Evolutionary conservation across 176 grass and related monocot genomes (phyloP).

Genomic region (Carex scoparia): DNA sequence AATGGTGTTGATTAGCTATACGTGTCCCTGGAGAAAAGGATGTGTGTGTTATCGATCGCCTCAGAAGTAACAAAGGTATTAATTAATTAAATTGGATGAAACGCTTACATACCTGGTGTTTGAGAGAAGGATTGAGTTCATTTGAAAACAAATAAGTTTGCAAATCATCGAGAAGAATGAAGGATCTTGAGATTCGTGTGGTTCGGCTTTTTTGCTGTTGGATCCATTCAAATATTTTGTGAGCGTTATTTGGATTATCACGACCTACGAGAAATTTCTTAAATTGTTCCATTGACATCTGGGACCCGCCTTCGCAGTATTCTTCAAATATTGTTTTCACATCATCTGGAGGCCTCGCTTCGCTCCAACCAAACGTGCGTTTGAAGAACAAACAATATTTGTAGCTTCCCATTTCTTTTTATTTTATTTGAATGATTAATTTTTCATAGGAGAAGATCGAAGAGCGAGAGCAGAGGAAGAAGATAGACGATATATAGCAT

Average conservation of each 20-base stretch:
- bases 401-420: constrained; percentile 12
- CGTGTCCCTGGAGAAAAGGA: not conserved
- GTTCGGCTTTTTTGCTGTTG: not conserved
- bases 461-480: not conserved
- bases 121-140: constrained; percentile 10
- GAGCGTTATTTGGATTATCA: not conserved
- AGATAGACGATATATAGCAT: not conserved
- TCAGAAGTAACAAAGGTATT: too few species aligned
- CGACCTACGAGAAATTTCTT: not conserved
- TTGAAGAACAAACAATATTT: constrained; percentile 27
- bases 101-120: not conserved
- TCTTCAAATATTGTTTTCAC: constrained; percentile 6
- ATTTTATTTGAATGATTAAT: too few species aligned
- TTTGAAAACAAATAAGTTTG: constrained; percentile 7
- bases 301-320: not conserved
- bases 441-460: not conserved
- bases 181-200: not conserved
- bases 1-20: not conserved
- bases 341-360: not conserved
- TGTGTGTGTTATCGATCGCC: too few species aligned
- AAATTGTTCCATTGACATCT: constrained; percentile 14
- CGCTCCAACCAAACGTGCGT: constrained; percentile 12
- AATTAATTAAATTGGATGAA: too few species aligned
- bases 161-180: constrained; percentile 19
- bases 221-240: constrained; percentile 4